Conservation (phyloP, 192 early-diverging fungal genomes). For the Rhizophagus sp. region DNA sequence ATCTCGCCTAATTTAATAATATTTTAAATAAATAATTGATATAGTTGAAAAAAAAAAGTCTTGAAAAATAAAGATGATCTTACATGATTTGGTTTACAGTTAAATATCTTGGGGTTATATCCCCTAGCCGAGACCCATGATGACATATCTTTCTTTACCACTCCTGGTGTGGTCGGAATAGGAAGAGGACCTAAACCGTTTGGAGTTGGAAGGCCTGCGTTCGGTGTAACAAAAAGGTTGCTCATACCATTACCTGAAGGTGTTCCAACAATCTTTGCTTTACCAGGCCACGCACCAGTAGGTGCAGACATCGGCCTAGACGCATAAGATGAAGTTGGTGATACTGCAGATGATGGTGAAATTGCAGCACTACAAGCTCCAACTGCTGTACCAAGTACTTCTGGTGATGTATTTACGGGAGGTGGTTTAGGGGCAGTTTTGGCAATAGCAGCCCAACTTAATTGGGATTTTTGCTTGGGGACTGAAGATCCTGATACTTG, state of each 20-base stretch:
- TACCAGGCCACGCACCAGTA: constrained; percentile 16
- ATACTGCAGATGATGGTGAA: constrained; percentile 23
- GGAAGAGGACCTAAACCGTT: neutral
- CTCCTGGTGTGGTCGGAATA: neutral
- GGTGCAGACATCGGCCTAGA: constrained; percentile 21
- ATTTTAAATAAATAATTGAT: neutral
- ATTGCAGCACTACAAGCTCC: constrained; percentile 30
- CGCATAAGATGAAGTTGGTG: constrained; percentile 23
- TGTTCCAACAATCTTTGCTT: constrained; percentile 23
- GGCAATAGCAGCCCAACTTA: constrained; percentile 27
- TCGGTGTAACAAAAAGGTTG: constrained; percentile 12
- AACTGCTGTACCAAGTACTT: constrained; percentile 20
- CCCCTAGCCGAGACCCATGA: constrained; percentile 18
- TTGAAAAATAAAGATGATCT: neutral
- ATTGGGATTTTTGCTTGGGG: constrained; percentile 12
- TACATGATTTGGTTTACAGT: constrained; percentile 27
- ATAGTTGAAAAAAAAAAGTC: neutral
- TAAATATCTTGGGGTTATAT: constrained; percentile 29
- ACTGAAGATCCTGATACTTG: constrained; percentile 18
- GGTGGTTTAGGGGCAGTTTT: constrained; percentile 29
- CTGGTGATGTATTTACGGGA: constrained; percentile 29
- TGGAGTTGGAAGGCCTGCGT: neutral
- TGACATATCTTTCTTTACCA: constrained; percentile 22
- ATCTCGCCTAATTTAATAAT: constrained; percentile 41
- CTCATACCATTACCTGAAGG: constrained; percentile 26